A percentile compares a stretch with the other conserved stretches of the same genome.
These are phyloP conservation scores for Mollisia scopiformis DNA, from an alignment of 2,329 filamentous ascomycete species.

Conservation along the genomic window DNA sequence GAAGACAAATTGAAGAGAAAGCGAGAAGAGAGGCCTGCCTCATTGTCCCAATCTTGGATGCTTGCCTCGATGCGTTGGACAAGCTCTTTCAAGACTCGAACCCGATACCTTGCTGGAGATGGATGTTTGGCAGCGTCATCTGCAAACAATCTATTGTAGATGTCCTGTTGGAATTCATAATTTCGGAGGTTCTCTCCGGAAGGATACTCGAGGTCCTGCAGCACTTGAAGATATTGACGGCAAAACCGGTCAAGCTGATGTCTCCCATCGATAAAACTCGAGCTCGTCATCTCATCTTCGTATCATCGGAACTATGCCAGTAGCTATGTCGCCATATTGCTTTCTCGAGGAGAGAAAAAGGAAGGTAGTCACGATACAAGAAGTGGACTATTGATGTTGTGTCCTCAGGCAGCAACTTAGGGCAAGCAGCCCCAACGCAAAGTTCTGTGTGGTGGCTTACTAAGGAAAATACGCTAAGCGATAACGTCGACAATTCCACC, in stretches of 20 bases:
- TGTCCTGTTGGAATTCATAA: conserved; percentile 63
- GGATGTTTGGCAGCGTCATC: conserved; percentile 54
- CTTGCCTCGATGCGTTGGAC: conserved; percentile 70
- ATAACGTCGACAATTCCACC: conserved; percentile 20
- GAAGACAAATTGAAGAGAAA: conserved; percentile 39
- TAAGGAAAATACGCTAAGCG: conserved; percentile 24
- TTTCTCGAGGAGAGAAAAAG: too few species aligned
- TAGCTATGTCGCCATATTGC: too few species aligned
- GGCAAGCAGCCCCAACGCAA: background rate
- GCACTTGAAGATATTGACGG: conserved; percentile 79
- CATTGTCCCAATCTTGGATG: conserved; percentile 80
- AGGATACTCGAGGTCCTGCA: conserved; percentile 67
- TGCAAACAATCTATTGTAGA: conserved; percentile 71
- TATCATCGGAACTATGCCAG: too few species aligned
- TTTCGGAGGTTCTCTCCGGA: conserved; percentile 58
- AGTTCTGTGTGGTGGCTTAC: conserved; percentile 18
- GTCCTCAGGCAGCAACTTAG: background rate
- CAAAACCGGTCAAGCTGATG: conserved; percentile 57
- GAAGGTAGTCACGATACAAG: background rate
- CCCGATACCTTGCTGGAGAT: conserved; percentile 71
- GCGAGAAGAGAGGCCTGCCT: too few species aligned
- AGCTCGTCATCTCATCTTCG: conserved; percentile 28
- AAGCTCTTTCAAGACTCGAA: conserved; percentile 74
- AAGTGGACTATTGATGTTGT: background rate
- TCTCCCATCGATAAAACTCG: conserved; percentile 30